These are phyloP conservation scores for Escovopsis sp. DNA, from an alignment of 2,329 filamentous ascomycete species.

Conservation along the genomic window DNA sequence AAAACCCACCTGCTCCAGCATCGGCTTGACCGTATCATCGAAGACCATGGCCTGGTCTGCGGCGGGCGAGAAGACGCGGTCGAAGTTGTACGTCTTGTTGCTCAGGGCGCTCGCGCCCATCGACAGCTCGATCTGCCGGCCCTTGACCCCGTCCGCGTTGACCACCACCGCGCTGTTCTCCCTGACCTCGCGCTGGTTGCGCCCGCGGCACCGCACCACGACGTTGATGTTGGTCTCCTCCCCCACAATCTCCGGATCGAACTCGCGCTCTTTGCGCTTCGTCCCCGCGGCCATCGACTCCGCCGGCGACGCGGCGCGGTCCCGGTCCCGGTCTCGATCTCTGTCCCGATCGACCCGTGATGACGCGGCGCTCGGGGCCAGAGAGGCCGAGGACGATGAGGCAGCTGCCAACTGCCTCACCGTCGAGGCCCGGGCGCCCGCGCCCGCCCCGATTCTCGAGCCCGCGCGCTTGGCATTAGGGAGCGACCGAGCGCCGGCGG, in stretches of 20 bases:
- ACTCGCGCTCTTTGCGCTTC: conserved; percentile 82
- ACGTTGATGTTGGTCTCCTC: conserved; percentile 97
- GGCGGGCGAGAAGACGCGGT: conserved; percentile 90
- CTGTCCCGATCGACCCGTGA: conserved; percentile 8
- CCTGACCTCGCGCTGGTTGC: conserved; percentile 79
- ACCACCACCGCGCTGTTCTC: conserved; percentile 95
- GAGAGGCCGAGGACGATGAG: no score
- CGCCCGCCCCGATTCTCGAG: conserved; percentile 11
- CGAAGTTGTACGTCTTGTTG: conserved; percentile 94
- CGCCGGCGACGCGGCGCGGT: conserved; percentile 50
- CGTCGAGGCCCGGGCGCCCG: conserved; percentile 9
- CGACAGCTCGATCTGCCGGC: conserved; percentile 67
- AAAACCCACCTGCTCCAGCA: conserved; percentile 67
- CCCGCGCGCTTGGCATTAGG: conserved; percentile 12
- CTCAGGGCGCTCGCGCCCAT: conserved; percentile 87
- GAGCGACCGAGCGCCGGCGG: conserved; percentile 15
- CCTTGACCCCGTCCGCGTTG: conserved; percentile 73
- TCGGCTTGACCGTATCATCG: conserved; percentile 86
- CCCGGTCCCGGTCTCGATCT: conserved; percentile 5
- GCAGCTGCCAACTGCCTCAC: conserved; percentile 11
- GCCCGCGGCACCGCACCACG: conserved; percentile 83
- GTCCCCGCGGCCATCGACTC: conserved; percentile 48
- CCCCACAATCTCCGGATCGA: conserved; percentile 46
- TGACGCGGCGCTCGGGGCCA: conserved; percentile 3
- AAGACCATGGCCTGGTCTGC: conserved; percentile 90